Conservation (phyloP, 208 protist genomes). For the Trypanosoma mega region DNA sequence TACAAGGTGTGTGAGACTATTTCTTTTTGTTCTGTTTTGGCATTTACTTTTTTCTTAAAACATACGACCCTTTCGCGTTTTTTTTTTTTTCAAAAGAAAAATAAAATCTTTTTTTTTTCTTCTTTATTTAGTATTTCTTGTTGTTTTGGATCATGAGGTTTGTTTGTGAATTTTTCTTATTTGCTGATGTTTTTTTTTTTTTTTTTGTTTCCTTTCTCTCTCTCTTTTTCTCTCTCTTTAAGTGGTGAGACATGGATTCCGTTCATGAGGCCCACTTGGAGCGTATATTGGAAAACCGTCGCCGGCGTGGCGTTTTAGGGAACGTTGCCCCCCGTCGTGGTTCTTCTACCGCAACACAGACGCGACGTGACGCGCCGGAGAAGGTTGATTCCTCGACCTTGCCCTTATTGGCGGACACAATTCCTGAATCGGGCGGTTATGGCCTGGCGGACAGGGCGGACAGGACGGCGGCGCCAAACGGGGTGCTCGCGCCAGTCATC, state of each 20-base stretch:
- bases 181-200: not conserved
- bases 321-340: slow-evolving; percentile 5
- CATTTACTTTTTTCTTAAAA: too few relatives aligned
- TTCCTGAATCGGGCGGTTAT: not conserved
- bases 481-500: not conserved
- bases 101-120: slow-evolving; percentile 17
- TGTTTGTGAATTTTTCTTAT: slow-evolving; percentile 7
- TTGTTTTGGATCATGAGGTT: not conserved
- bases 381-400: not conserved
- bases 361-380: slow-evolving; percentile 7
- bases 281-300: slow-evolving; percentile 73
- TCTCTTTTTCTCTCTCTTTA: slow-evolving; percentile 17
- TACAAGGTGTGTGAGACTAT: too few relatives aligned
- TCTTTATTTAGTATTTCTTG: slow-evolving; percentile 23
- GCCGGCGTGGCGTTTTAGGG: slow-evolving; percentile 52
- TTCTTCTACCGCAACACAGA: slow-evolving; percentile 36
- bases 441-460: too few relatives aligned
- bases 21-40: too few relatives aligned
- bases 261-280: slow-evolving; percentile 65
- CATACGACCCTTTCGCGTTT: too few relatives aligned
- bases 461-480: not conserved
- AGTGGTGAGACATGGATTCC: slow-evolving; percentile 47
- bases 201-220: slow-evolving; percentile 3
- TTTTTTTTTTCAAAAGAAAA: slow-evolving; percentile 4
- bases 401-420: not conserved